Base-by-base conservation (phyloP, 371 early-diverging fungal genomes). In the Caulochytrium protostelioides region DNA sequence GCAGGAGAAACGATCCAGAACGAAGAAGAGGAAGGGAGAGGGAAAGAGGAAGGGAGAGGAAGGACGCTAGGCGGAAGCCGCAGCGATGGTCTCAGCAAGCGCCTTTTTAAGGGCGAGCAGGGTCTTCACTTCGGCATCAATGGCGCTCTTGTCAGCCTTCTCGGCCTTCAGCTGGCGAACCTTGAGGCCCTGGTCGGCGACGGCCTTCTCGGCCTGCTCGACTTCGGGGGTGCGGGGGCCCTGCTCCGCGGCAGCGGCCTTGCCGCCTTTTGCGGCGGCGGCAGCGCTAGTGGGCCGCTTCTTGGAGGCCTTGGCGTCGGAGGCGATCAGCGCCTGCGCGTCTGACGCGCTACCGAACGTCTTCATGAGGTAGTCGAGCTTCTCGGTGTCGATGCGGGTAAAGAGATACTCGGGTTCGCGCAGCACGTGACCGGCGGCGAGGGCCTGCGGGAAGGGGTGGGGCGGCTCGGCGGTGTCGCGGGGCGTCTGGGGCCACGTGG, bases 341-440 rank as follows among this genome's bases (percentile, higher is more conserved):
- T 35, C 30, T 13, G 21, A 49, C 26, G 52, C 55, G 18, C 81
- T 76, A 37, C 76, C 78, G 51, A 76, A 83, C 55, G 70, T 71
- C 22, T 35, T 37, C 37, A 75, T 73, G 17, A 70, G 54, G 19
- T 68, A 63, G 38, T 74, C 77, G 7, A 37, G 49, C 60, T 62
- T 58, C 55, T 71, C 67, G 41, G 79, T 79, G 37, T 91, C 87
- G 44, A 95, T 83, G 32, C 57, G 55, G 30, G 65, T 72, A 57
- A 95, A 95, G 40, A 95, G 67, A 47, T 90, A 83, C 44, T 77
- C 81, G 23, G 94, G 72, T 43, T 74, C 72, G 41, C 82, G 81
- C 35, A 94, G 59, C 37, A 51, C 53, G 55, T 95, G 97, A 4
- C 85, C 89, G 1, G 68, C 57, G 24, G 55, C 46, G 32, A 92